Evolutionary conservation across 139 green algal species (phyloP).

Genomic region (Micractinium conductrix): DNA sequence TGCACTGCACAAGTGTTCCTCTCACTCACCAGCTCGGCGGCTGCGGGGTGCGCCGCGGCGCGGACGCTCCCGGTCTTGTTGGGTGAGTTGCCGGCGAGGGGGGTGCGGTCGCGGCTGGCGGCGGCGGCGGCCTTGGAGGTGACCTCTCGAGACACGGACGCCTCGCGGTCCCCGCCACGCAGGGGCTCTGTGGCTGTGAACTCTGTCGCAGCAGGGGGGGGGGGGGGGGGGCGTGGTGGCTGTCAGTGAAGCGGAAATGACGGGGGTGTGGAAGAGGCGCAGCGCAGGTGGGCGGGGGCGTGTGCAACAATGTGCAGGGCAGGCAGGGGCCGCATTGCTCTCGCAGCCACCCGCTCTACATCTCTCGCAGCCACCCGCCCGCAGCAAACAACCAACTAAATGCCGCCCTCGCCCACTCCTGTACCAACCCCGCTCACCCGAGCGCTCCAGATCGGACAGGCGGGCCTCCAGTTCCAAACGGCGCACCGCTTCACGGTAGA

Average conservation of each 20-base stretch:
- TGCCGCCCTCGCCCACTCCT: background rate
- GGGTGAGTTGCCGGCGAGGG: background rate
- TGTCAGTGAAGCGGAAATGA: too few species aligned
- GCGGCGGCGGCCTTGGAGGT: slow-evolving; percentile 29
- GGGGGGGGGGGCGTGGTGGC: too few species aligned
- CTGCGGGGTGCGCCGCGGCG: background rate
- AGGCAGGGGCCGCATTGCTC: too few species aligned
- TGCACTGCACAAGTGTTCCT: too few species aligned
- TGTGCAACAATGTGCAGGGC: background rate
- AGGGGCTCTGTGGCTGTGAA: slow-evolving; percentile 19
- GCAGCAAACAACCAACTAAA: background rate
- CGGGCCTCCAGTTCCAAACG: slow-evolving; percentile 38
- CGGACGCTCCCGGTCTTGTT: too few species aligned
- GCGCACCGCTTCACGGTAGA: slow-evolving; percentile 38
- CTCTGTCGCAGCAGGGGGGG: background rate
- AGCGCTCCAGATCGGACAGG: slow-evolving; percentile 30
- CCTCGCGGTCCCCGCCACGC: slow-evolving; percentile 12
- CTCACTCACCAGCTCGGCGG: background rate
- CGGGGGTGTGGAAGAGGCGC: background rate
- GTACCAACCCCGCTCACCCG: slow-evolving; percentile 1
- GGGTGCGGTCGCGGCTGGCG: background rate
- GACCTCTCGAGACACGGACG: slow-evolving; percentile 29
- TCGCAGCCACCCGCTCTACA: background rate
- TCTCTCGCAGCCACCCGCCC: background rate
- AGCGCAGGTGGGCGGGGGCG: background rate